Evolutionary conservation across 1,284 basidiomycete species (phyloP), one percentile per base, ranked within the genome.

Genomic region (Macrocystidia cucumis): DNA sequence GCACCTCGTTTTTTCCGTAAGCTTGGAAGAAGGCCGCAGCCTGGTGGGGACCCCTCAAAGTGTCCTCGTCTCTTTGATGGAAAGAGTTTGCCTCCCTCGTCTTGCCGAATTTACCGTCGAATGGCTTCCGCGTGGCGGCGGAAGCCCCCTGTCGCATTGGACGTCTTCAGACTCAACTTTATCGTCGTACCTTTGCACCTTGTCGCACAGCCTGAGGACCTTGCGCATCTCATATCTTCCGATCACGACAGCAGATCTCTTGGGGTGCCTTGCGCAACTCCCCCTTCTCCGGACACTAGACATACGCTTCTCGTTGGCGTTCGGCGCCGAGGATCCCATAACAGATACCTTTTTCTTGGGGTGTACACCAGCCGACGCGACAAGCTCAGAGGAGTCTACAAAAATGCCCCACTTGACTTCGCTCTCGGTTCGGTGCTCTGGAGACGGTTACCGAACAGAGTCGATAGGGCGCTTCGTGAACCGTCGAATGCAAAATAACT

Each of bases 211-310:
- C 23, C 48, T 65, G 4, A 42, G 45, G 17, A 42, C 44, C 11
- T 51, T 68, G 28, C 46, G 42, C 20, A 41, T 68, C 4, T 41
- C 51, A 6, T 65, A 65, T 37, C 48, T 66, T 27, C 65, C 64
- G 4, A 26, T 65, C 31, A 45, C 49, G n/a, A 56, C 60, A 35
- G 35, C 28, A 16, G 46, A 60, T 22, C 37, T 64, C 9, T 27
- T 61, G 12, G 44, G 49, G 12, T 57, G 50, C 34, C 41, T 68
- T 14, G 32, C 40, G 20, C 43, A 44, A 11, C 35, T 62, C 12
- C 51, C 55, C 13, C 36, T 35, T 5, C 39, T 66, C 17, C 46
- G 39, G 5, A 38, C 45, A 19, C 45, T 67, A 26, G 50, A 55
- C 25, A 38, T 68, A 24, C 50, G 53, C 6, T 60, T 59, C 38